These are phyloP conservation scores for Penicillium corylophilum DNA, from an alignment of 2,329 filamentous ascomycete genomes.

Conservation along the genomic window DNA sequence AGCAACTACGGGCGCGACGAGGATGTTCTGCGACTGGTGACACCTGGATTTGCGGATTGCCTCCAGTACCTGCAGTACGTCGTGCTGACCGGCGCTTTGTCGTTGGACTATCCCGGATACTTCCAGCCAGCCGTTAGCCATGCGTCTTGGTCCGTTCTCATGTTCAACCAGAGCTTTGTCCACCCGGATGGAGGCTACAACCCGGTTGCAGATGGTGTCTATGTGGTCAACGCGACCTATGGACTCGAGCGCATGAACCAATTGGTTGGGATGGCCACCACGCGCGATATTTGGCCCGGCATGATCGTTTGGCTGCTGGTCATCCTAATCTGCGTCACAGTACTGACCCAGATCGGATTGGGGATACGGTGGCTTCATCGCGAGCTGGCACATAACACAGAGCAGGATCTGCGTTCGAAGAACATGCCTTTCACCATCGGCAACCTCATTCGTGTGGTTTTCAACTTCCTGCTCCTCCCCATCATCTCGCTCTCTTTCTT, in stretches of 20 bases:
- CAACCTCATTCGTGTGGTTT: conserved; percentile 78
- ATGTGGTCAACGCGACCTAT: conserved; percentile 72
- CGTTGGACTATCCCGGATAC: conserved; percentile 86
- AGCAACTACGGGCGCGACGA: conserved; percentile 95
- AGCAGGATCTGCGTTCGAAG: conserved; percentile 87
- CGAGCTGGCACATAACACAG: conserved; percentile 66
- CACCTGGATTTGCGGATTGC: conserved; percentile 94
- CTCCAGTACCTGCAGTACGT: conserved; percentile 96
- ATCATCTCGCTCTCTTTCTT: conserved; percentile 85
- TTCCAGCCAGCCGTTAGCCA: conserved; percentile 90
- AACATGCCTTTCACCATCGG: conserved; percentile 84
- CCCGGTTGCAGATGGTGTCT: conserved; percentile 80
- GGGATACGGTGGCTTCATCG: conserved; percentile 73
- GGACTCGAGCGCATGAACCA: conserved; percentile 79
- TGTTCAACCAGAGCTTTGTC: conserved; percentile 92
- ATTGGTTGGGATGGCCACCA: conserved; percentile 73
- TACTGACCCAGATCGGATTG: conserved; percentile 76
- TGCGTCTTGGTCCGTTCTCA: conserved; percentile 80
- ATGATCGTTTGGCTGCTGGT: conserved; percentile 89
- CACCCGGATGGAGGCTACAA: conserved; percentile 64
- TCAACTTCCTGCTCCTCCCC: conserved; percentile 89
- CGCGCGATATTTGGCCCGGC: conserved; percentile 84
- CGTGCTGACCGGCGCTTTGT: conserved; percentile 80
- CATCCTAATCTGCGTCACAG: conserved; percentile 66
- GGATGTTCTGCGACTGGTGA: conserved; percentile 86